Evolutionary conservation across 1,139 yeast species (phyloP), one percentile per base, ranked within the genome.

Genomic region (Yamadazyma triangularis): DNA sequence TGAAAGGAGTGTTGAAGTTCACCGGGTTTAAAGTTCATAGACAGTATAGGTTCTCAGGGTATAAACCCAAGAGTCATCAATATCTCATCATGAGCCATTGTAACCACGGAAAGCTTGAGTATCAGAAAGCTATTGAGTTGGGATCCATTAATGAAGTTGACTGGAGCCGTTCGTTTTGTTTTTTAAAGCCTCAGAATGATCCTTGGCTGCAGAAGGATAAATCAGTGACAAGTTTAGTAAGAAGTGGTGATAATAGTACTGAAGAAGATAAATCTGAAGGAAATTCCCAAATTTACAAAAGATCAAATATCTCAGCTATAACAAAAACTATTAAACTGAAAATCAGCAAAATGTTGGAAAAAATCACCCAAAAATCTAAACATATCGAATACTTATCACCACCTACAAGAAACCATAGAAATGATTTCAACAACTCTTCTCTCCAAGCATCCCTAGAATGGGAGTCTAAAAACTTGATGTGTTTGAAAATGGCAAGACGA

Each of bases 401-500:
- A 23, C 36, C 35, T 21, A 44, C 49, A 13, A 23, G 35, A 4
- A 29, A 42, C 4, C 56, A 52, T 29, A 30, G 45, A 7, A 30
- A 44, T 19, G 64, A 57, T 32, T 42, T 51, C 4, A 35, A 40
- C 24, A 26, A 36, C 1, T 39, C 57, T 0, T 45, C 48, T 25
- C 48, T 58, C 2, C 56, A 48, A 11, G 44, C 56, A 6, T 46
- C 61, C 0, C 31, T 57, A 23, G 49, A 47, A 26, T 52, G 59
- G 58, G 64, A 60, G 35, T 40, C 58, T 1, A 43, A 56, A 11
- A 59, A 62, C 31, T 47, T 71, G 22, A 60, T 56, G 11, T 79
- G 87, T 40, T 80, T 68, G 45, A 77, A 80, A 39, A 55, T 80
- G 40, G 85, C 87, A 1, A 60, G 91, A 37, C 58, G 80, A 20